These are phyloP conservation scores for Arabidopsis thaliana DNA, from an alignment of 345 rosid species.

Conservation along the genomic window DNA sequence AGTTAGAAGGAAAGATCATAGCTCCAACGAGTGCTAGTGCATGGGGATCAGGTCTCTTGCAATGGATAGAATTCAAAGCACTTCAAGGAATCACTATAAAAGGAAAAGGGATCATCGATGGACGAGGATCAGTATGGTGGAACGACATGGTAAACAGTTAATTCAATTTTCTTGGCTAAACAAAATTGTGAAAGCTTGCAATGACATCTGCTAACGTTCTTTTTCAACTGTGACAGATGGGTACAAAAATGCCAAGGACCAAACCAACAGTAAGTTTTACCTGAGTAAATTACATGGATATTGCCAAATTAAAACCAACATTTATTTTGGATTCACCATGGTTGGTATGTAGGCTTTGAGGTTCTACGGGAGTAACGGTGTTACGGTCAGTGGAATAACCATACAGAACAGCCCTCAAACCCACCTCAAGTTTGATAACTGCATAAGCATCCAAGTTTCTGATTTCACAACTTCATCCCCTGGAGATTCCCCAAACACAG, in stretches of 20 bases:
- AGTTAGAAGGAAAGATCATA: constrained; percentile 86
- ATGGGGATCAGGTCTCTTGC: constrained; percentile 70
- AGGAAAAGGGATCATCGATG: constrained; percentile 85
- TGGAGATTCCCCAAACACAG: constrained; percentile 78
- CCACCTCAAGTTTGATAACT: constrained; percentile 82
- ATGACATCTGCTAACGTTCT: constrained; percentile 25
- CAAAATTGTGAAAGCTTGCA: constrained; percentile 5
- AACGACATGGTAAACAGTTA: constrained; percentile 43
- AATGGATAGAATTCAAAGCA: constrained; percentile 80
- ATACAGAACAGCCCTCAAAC: constrained; percentile 92
- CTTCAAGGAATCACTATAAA: constrained; percentile 61
- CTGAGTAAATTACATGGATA: neutral
- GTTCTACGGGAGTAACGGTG: constrained; percentile 79
- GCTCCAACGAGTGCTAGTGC: constrained; percentile 69
- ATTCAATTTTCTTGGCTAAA: constrained; percentile 19
- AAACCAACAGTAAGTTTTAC: constrained; percentile 69
- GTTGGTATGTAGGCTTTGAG: constrained; percentile 65
- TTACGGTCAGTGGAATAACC: constrained; percentile 73
- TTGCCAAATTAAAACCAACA: constrained; percentile 7
- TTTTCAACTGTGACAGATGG: constrained; percentile 46
- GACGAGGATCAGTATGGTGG: constrained; percentile 92
- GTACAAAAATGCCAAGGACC: constrained; percentile 62
- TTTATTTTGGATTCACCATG: neutral
- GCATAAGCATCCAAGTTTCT: constrained; percentile 66
- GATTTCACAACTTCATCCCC: constrained; percentile 71